phyloP scores from a whole-genome alignment of 768 basidiomycete genomes.

The Podaxis mareebaensis region DNA sequence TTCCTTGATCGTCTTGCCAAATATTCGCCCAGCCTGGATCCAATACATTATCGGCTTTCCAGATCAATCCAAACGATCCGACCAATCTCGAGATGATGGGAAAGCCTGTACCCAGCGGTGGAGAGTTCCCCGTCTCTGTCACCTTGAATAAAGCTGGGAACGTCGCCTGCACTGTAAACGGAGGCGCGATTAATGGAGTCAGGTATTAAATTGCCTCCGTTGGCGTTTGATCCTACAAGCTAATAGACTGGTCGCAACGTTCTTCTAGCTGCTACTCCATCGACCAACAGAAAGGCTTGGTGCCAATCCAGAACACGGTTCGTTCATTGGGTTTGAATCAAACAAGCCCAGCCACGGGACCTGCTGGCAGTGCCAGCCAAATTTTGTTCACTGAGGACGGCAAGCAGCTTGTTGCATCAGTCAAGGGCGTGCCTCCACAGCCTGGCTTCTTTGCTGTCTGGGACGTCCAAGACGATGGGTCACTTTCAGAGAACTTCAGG shows the following conservation, averaged over 20 bases:
- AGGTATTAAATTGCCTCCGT: conserved; percentile 25
- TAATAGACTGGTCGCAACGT: conserved; percentile 15
- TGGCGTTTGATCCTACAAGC: background rate
- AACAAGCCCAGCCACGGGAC: conserved; percentile 51
- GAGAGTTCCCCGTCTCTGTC: conserved; percentile 52
- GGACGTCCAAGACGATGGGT: conserved; percentile 44
- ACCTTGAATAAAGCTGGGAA: conserved; percentile 34
- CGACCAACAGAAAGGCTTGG: conserved; percentile 41
- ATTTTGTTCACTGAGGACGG: conserved; percentile 48
- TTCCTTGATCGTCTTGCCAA: background rate
- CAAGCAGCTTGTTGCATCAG: conserved; percentile 43
- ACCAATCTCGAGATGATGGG: conserved; percentile 43
- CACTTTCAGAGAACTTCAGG: conserved; percentile 43
- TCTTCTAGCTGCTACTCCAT: conserved; percentile 39
- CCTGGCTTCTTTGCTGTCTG: conserved; percentile 54
- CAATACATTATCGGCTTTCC: conserved; percentile 42
- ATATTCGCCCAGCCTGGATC: conserved; percentile 40
- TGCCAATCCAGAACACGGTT: conserved; percentile 38
- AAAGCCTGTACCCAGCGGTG: conserved; percentile 41
- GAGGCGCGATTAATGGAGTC: conserved; percentile 44
- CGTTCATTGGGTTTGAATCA: conserved; percentile 48
- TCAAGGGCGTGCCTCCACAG: conserved; percentile 48
- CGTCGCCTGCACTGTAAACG: conserved; percentile 42
- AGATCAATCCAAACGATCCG: conserved; percentile 44
- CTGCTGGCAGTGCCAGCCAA: conserved; percentile 44